These are phyloP conservation scores for Gossypium gossypioides DNA, from an alignment of 441 rosid species.

Conservation along the genomic window DNA sequence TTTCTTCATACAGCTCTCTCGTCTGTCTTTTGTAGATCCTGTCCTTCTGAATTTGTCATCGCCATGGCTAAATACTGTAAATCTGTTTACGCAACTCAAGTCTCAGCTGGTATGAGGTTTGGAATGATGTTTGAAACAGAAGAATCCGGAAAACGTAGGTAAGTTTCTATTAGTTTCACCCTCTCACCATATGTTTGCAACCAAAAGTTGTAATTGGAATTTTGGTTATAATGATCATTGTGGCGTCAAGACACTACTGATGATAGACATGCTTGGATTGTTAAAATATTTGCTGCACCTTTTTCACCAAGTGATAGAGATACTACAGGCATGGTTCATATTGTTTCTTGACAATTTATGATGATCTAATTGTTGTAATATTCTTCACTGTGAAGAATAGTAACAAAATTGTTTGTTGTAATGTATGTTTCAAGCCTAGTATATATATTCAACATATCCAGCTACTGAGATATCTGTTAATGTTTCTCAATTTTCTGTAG, in stretches of 20 bases:
- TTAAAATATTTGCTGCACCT: neutral
- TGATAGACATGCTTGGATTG: neutral
- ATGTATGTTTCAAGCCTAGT: neutral
- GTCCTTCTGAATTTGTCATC: slow-evolving; percentile 86
- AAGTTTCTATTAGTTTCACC: slow-evolving; percentile 3
- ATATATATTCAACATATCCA: neutral
- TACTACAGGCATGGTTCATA: neutral
- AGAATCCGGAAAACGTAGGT: slow-evolving; percentile 87
- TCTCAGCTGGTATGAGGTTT: slow-evolving; percentile 90
- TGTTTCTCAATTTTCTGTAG: slow-evolving; percentile 27
- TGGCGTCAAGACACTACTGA: neutral
- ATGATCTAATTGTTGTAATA: neutral
- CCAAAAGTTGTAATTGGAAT: neutral
- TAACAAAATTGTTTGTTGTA: neutral
- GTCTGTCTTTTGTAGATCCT: slow-evolving; percentile 44
- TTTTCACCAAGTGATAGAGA: neutral
- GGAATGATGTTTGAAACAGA: slow-evolving; percentile 99
- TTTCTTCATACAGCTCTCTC: neutral
- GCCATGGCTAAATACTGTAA: slow-evolving; percentile 67
- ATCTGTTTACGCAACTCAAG: slow-evolving; percentile 75
- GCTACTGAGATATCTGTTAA: neutral
- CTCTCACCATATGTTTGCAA: neutral
- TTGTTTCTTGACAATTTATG: neutral
- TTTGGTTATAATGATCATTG: slow-evolving; percentile 7
- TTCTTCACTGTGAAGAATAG: neutral